phyloP scores from a whole-genome alignment of 1,284 basidiomycete genomes.

The Anthracocystis walkeri region DNA sequence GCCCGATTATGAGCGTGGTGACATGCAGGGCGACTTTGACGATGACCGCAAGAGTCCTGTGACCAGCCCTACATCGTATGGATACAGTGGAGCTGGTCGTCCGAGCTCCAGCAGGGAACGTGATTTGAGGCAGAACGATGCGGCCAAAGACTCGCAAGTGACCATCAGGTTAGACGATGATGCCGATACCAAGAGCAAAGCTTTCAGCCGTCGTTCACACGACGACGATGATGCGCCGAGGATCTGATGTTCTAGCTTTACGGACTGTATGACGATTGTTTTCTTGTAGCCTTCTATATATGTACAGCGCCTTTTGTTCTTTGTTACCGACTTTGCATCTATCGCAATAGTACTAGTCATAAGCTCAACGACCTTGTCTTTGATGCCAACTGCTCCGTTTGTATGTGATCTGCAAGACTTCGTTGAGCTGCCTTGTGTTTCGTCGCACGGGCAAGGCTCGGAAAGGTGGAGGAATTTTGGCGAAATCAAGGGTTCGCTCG shows the following conservation, averaged over 20 bases:
- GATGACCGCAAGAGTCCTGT: slow-evolving; percentile 46
- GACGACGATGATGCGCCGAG: slow-evolving; percentile 47
- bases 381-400: background rate
- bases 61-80: slow-evolving; percentile 28
- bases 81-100: slow-evolving; percentile 27
- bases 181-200: slow-evolving; percentile 27
- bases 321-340: slow-evolving; percentile 5
- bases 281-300: background rate
- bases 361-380: background rate
- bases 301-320: background rate
- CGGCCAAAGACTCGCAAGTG: slow-evolving; percentile 45
- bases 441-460: background rate
- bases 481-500: background rate
- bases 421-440: background rate
- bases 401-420: background rate
- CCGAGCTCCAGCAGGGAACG: slow-evolving; percentile 34
- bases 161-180: slow-evolving; percentile 43
- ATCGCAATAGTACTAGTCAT: background rate
- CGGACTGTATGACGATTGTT: background rate
- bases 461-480: slow-evolving; percentile 1
- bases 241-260: slow-evolving; percentile 12
- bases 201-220: slow-evolving; percentile 16
- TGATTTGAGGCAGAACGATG: slow-evolving; percentile 38
- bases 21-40: slow-evolving; percentile 43
- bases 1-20: slow-evolving; percentile 43